phyloP scores from a whole-genome alignment of 495 filamentous ascomycete genomes.

The Penicillium angulare region DNA sequence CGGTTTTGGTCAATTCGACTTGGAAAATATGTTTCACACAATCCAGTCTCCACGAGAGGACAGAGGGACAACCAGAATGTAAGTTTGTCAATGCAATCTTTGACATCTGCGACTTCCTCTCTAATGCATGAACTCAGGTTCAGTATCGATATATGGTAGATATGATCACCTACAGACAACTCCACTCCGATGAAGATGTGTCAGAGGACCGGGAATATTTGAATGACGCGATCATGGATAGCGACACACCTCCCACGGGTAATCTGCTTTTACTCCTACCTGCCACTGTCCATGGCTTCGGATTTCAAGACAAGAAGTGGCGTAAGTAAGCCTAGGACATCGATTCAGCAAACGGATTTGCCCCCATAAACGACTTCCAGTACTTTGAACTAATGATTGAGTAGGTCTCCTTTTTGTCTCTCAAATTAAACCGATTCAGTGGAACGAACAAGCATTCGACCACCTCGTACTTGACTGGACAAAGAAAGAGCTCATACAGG shows the following conservation, averaged over 20 bases:
- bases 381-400: neutral
- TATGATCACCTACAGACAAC: neutral
- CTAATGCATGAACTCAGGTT: neutral
- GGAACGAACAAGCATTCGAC: slow-evolving; percentile 52
- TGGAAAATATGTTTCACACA: neutral
- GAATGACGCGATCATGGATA: neutral
- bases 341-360: no score
- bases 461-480: slow-evolving; percentile 47
- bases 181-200: neutral
- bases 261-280: neutral
- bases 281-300: neutral
- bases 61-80: neutral
- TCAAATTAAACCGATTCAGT: slow-evolving; percentile 28
- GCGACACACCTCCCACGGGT: neutral
- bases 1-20: neutral
- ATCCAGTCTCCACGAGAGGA: neutral
- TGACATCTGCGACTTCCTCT: neutral
- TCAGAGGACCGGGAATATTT: neutral
- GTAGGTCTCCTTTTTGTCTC: neutral
- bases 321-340: neutral
- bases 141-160: neutral
- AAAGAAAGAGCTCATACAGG: slow-evolving; percentile 53
- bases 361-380: no score
- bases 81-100: neutral
- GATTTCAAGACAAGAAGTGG: neutral